phyloP scores from a whole-genome alignment of 2,329 filamentous ascomycete genomes.

The Fusarium irregulare region DNA sequence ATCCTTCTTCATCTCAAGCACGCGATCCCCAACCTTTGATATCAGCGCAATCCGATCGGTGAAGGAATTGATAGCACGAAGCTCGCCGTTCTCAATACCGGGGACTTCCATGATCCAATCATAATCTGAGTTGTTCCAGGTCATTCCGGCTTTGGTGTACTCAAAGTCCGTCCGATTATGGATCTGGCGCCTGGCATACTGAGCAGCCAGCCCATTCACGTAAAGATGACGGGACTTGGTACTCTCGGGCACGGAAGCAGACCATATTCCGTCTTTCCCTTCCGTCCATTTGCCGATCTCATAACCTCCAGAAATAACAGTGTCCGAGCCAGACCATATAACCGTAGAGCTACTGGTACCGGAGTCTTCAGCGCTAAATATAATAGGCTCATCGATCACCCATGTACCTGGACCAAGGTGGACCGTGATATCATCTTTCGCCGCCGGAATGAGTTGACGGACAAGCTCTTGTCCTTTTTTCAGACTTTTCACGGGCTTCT shows the following conservation, averaged over 20 bases:
- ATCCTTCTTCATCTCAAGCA: not conserved
- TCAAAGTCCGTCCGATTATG: not conserved
- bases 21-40: not conserved
- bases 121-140: constrained; percentile 5
- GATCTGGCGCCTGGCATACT: constrained; percentile 2
- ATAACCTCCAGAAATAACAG: not conserved
- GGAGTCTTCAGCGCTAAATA: not conserved
- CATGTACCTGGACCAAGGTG: constrained; percentile 2
- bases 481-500: not conserved
- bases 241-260: not conserved
- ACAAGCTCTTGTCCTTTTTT: constrained; percentile 4
- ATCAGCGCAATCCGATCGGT: not conserved
- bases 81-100: constrained; percentile 1
- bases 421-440: not conserved
- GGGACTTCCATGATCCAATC: not conserved
- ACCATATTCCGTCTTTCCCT: not conserved
- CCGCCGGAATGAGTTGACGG: not conserved
- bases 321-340: not conserved
- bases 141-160: not conserved
- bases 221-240: not conserved
- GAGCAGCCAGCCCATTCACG: not conserved
- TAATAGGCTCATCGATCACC: not conserved
- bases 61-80: constrained; percentile 5
- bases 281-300: not conserved
- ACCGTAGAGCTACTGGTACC: not conserved